A percentile compares a stretch with the other conserved stretches of the same genome.
Evolutionary conservation across 495 filamentous ascomycete genomes (phyloP).

Genomic region (Bryoglossum gracile): DNA sequence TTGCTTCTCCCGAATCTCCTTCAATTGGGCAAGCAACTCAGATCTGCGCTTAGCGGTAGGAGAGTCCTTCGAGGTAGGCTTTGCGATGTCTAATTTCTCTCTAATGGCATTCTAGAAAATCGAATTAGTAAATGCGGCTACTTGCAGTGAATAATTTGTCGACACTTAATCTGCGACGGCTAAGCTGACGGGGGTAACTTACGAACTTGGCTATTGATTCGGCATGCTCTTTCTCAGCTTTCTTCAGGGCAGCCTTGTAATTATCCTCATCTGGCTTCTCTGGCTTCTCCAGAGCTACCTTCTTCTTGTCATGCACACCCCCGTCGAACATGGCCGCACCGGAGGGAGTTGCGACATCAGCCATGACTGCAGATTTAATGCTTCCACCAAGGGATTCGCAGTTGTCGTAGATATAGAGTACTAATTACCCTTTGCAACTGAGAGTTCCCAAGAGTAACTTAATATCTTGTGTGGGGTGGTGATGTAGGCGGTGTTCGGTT

Average conservation of each 20-base stretch:
- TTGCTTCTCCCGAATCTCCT: constrained; percentile 72
- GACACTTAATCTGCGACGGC: too few species aligned
- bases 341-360: constrained; percentile 23
- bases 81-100: constrained; percentile 72
- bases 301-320: constrained; percentile 24
- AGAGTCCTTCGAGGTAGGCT: constrained; percentile 53
- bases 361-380: constrained; percentile 13
- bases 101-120: constrained; percentile 69
- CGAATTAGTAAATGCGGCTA: constrained; percentile 11
- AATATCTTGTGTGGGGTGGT: constrained; percentile 17
- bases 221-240: constrained; percentile 77
- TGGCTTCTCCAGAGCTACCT: constrained; percentile 44
- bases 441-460: constrained; percentile 5
- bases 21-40: constrained; percentile 68
- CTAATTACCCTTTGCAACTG: neutral
- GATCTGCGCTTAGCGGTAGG: constrained; percentile 68
- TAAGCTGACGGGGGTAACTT: constrained; percentile 32
- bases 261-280: constrained; percentile 63
- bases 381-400: neutral
- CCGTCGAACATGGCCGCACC: constrained; percentile 15
- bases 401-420: neutral
- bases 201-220: constrained; percentile 70
- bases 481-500: neutral
- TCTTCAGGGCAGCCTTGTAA: constrained; percentile 63
- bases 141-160: too few species aligned